Evolutionary conservation across 2,329 filamentous ascomycete species (phyloP), one percentile per base, ranked within the genome.

Genomic region (Cladosporium colombiae): DNA sequence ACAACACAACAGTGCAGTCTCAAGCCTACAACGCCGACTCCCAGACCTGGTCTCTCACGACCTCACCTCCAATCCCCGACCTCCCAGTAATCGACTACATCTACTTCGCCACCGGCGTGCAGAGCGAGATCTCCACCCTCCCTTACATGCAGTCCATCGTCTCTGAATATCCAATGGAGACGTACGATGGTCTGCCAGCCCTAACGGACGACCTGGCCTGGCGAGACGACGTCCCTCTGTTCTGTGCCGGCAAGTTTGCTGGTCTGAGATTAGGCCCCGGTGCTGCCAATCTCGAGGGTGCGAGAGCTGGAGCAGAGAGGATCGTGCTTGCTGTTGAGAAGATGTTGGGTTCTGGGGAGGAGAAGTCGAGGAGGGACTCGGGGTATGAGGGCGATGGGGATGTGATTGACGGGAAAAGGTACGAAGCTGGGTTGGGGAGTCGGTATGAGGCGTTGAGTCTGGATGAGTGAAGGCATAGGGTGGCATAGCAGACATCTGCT

Each of bases 191-290:
- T 0, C 79, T 93, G 23, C 91, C 91, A 0, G 91, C 89, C 69
- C 76, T 94, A 61, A 93, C 85, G 2, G 86, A 93, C 50, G 90
- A 94, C 71, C 79, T 94, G 67, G 89, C 89, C 83, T 94, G 91
- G 91, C 82, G 82, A 44, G 81, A 88, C 0, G 86, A 86, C n/a
- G 85, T 94, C 0, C 91, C 91, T 1, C 77, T 93, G 1, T 93
- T 92, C 72, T 78, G 91, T 66, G 88, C 88, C 0, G 91, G 90
- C 1, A 82, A 87, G 62, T 78, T 93, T 40, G 91, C 89, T 0
- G 86, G 84, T 0, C 75, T 94, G 70, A 83, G 87, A 65, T 78
- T 94, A 0, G 91, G 91, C 0, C 91, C 91, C 13, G 89, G 88
- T 0, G 89, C 89, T 0, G 86, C 86, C 0, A 93, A 93, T 74